phyloP scores from a whole-genome alignment of 208 protist species.

The Wallacemonas collosoma region DNA sequence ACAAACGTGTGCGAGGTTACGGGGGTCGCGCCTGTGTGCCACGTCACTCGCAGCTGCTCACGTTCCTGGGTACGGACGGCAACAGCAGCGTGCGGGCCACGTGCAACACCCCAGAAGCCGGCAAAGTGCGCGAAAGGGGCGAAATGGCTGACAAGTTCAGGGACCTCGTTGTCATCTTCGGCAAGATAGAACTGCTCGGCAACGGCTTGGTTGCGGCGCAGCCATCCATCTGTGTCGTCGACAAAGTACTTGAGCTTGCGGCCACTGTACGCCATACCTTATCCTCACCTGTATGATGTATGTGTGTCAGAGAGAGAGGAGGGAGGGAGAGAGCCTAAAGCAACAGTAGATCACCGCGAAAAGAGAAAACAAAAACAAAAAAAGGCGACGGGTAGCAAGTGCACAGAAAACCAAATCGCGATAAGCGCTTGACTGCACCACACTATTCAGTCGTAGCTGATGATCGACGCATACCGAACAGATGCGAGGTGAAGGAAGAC shows the following conservation, averaged over 20 bases:
- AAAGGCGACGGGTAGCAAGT: too few species aligned
- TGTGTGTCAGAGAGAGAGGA: background rate
- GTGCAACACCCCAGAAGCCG: slow-evolving; percentile 83
- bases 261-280: slow-evolving; percentile 73
- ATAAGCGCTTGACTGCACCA: too few species aligned
- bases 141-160: slow-evolving; percentile 60
- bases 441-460: too few species aligned
- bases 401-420: too few species aligned
- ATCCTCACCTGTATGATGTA: background rate
- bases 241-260: slow-evolving; percentile 80
- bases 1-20: slow-evolving; percentile 78
- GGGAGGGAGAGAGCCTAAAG: background rate
- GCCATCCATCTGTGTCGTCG: slow-evolving; percentile 65
- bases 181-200: slow-evolving; percentile 69
- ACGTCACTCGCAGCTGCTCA: slow-evolving; percentile 60
- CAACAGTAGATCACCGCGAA: too few species aligned
- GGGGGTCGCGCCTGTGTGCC: slow-evolving; percentile 45
- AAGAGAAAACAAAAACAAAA: too few species aligned
- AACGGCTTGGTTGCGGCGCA: slow-evolving; percentile 46
- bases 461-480: background rate
- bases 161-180: slow-evolving; percentile 70
- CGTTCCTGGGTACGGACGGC: slow-evolving; percentile 57
- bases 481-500: slow-evolving; percentile 2
- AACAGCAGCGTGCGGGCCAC: slow-evolving; percentile 50
- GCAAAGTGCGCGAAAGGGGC: slow-evolving; percentile 45